Evolutionary conservation across 495 filamentous ascomycete genomes (phyloP).

Genomic region (Chaetomidium leptoderma): DNA sequence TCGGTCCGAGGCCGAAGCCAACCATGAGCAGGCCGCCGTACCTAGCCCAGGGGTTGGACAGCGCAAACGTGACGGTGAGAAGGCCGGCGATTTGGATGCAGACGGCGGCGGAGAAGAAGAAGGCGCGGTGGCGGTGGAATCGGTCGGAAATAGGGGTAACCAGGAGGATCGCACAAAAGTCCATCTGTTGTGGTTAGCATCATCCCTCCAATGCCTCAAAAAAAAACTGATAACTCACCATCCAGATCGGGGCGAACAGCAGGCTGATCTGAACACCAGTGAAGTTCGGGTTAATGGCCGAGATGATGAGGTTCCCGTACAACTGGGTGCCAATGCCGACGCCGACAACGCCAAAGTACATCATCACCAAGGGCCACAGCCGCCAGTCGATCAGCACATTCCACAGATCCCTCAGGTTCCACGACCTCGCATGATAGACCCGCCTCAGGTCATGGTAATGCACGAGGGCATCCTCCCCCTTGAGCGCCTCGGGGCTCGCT

Average conservation of each 20-base stretch:
- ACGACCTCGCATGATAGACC: slow-evolving; percentile 67
- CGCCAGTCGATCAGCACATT: slow-evolving; percentile 77
- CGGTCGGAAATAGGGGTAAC: slow-evolving; percentile 82
- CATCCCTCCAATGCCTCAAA: not conserved
- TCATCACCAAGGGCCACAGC: slow-evolving; percentile 75
- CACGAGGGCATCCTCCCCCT: slow-evolving; percentile 69
- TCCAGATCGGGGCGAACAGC: slow-evolving; percentile 86
- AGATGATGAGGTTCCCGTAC: slow-evolving; percentile 82
- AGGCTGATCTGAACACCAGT: slow-evolving; percentile 73
- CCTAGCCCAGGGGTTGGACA: slow-evolving; percentile 69
- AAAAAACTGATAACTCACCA: slow-evolving; percentile 55
- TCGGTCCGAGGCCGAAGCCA: slow-evolving; percentile 86
- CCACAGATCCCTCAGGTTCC: slow-evolving; percentile 64
- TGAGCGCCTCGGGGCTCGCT: slow-evolving; percentile 62
- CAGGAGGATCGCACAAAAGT: slow-evolving; percentile 80
- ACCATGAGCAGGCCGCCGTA: slow-evolving; percentile 88
- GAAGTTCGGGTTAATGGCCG: slow-evolving; percentile 65
- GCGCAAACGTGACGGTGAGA: slow-evolving; percentile 72
- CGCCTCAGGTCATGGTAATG: slow-evolving; percentile 82
- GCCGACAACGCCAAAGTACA: slow-evolving; percentile 94
- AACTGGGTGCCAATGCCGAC: slow-evolving; percentile 85
- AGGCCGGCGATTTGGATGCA: slow-evolving; percentile 80
- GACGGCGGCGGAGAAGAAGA: slow-evolving; percentile 73
- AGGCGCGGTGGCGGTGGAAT: slow-evolving; percentile 75
- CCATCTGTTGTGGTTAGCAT: slow-evolving; percentile 52